phyloP scores from a whole-genome alignment of 345 rosid genomes.

The Lagerstroemia speciosa region DNA sequence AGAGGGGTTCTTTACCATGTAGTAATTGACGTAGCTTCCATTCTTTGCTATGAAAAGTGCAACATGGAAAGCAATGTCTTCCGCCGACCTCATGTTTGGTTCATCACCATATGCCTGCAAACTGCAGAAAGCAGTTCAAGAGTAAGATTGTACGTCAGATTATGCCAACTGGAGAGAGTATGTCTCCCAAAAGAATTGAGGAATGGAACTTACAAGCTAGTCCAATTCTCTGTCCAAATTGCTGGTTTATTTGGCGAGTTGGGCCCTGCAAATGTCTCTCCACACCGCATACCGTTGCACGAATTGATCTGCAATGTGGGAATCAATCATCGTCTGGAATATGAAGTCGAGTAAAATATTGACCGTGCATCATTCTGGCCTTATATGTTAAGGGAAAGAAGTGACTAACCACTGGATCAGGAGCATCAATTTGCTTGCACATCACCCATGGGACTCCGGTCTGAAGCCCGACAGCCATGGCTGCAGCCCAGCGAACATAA shows the following conservation, averaged over 20 bases:
- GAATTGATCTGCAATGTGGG: conserved; percentile 46
- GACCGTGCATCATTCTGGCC: background rate
- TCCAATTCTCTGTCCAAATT: conserved; percentile 90
- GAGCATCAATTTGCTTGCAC: conserved; percentile 88
- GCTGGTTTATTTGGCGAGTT: conserved; percentile 78
- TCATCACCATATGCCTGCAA: conserved; percentile 57
- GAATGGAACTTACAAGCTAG: conserved; percentile 44
- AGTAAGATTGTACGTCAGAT: too few relatives aligned
- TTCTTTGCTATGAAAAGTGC: conserved; percentile 60
- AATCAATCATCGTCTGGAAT: background rate
- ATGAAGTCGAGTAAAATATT: background rate
- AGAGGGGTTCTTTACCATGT: conserved; percentile 56
- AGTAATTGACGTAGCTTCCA: conserved; percentile 80
- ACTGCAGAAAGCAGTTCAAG: conserved; percentile 19
- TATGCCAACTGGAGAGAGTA: too few relatives aligned
- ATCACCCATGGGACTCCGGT: conserved; percentile 90
- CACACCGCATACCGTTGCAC: conserved; percentile 76
- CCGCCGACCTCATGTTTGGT: conserved; percentile 36
- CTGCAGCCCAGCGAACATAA: conserved; percentile 70
- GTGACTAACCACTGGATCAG: conserved; percentile 66
- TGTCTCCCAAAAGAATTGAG: background rate
- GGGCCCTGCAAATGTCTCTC: conserved; percentile 69
- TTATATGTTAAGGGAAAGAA: background rate
- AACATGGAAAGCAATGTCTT: conserved; percentile 76
- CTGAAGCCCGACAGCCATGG: conserved; percentile 55